phyloP scores from a whole-genome alignment of 345 rosid genomes.

The Camelina hispida region DNA sequence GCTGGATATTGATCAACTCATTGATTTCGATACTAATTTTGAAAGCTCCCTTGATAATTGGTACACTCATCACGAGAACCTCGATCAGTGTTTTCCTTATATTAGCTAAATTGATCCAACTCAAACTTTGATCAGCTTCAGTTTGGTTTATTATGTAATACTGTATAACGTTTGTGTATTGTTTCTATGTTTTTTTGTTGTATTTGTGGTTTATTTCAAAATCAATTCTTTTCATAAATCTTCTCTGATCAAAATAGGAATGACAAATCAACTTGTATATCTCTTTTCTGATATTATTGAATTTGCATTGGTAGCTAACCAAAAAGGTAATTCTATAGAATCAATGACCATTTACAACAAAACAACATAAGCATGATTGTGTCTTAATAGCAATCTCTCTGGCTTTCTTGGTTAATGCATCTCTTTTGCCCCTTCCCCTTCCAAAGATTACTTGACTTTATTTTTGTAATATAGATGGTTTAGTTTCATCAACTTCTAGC shows the following conservation, averaged over 20 bases:
- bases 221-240: background rate
- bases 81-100: background rate
- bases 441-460: background rate
- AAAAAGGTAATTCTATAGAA: background rate
- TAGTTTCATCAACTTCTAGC: conserved; percentile 4
- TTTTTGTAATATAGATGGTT: no score
- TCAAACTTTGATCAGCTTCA: background rate
- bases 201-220: background rate
- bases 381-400: background rate
- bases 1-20: conserved; percentile 12
- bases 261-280: background rate
- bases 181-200: background rate
- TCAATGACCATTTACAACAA: background rate
- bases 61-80: background rate
- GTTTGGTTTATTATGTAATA: background rate
- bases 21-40: background rate
- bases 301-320: background rate
- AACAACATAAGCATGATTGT: background rate
- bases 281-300: background rate
- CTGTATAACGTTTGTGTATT: background rate
- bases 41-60: background rate
- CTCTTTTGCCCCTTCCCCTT: no score
- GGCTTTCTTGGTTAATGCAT: no score
- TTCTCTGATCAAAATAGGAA: background rate
- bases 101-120: background rate